Evolutionary conservation across 208 protist species (phyloP).

Genomic region (Wallacemonas sp.): DNA sequence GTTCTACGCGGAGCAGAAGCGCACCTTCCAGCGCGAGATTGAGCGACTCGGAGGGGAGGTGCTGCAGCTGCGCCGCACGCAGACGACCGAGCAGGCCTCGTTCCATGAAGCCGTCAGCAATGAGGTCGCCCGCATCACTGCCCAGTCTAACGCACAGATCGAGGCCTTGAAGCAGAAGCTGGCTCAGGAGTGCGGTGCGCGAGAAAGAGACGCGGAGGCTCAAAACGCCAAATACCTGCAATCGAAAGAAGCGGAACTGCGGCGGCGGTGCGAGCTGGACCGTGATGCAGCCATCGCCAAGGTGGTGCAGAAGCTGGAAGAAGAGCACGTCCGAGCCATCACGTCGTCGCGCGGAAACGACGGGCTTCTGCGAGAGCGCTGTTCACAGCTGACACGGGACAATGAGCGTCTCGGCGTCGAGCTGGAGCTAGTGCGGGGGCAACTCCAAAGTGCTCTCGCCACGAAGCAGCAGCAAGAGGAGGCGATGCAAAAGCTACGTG

Average conservation of each 20-base stretch:
- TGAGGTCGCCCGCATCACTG: conserved; percentile 66
- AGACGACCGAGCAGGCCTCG: conserved; percentile 55
- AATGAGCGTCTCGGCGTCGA: conserved; percentile 75
- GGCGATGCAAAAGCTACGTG: conserved; percentile 42
- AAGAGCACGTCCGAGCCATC: conserved; percentile 52
- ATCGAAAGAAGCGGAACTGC: conserved; percentile 55
- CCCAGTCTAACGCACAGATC: conserved; percentile 58
- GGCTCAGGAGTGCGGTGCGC: conserved; percentile 49
- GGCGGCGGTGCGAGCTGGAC: conserved; percentile 57
- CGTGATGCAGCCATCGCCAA: conserved; percentile 70
- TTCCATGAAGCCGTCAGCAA: conserved; percentile 71
- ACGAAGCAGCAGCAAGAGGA: conserved; percentile 38
- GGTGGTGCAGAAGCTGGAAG: conserved; percentile 62
- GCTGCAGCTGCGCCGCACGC: conserved; percentile 42
- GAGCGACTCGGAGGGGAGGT: conserved; percentile 60
- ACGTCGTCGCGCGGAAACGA: conserved; percentile 56
- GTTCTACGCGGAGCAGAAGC: conserved; percentile 65
- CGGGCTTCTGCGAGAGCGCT: conserved; percentile 59
- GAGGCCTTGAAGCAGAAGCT: conserved; percentile 62
- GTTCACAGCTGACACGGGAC: conserved; percentile 51
- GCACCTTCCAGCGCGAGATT: conserved; percentile 63
- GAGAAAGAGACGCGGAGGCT: conserved; percentile 51
- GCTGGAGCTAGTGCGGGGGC: conserved; percentile 57
- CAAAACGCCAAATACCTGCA: conserved; percentile 50
- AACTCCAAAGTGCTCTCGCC: conserved; percentile 45